These are phyloP conservation scores for Aspergillus ochraceoroseus DNA, from an alignment of 2,329 filamentous ascomycete species.

Conservation along the genomic window DNA sequence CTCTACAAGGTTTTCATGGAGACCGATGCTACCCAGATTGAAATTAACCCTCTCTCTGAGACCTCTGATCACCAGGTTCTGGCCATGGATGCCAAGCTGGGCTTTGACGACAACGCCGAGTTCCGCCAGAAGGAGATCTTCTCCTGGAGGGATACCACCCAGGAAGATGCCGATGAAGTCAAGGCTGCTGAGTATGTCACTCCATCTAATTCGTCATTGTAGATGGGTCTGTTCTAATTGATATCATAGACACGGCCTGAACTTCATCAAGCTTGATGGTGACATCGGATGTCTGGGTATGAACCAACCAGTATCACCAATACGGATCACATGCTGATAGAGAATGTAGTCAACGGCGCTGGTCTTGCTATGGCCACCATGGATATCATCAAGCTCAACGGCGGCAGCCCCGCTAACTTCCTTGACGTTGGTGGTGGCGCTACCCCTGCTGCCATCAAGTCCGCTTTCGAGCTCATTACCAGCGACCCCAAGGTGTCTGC, in stretches of 20 bases:
- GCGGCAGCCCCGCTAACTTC: constrained; percentile 95
- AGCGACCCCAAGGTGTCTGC: constrained; percentile 96
- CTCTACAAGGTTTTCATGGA: constrained; percentile 98
- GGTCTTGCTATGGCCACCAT: constrained; percentile 99
- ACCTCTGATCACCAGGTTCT: constrained; percentile 97
- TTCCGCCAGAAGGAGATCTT: constrained; percentile 98
- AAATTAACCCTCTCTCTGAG: constrained; percentile 98
- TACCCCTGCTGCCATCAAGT: constrained; percentile 91
- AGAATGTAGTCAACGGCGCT: constrained; percentile 74
- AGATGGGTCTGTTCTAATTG: constrained; percentile 15
- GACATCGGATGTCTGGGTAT: constrained; percentile 86
- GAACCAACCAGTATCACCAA: constrained; percentile 9
- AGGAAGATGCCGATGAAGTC: constrained; percentile 97
- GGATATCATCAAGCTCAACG: constrained; percentile 99
- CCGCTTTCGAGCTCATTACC: constrained; percentile 98
- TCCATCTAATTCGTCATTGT: neutral
- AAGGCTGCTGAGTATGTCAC: constrained; percentile 74
- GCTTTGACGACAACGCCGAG: constrained; percentile 97
- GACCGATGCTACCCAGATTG: constrained; percentile 97
- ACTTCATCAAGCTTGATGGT: constrained; percentile 99
- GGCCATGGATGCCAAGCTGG: constrained; percentile 99
- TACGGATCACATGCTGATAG: constrained; percentile 10
- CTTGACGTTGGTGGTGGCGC: constrained; percentile 97
- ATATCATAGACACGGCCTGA: constrained; percentile 61
- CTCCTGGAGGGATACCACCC: constrained; percentile 83